Percentiles rank a stretch among this genome's conserved stretches.
These are phyloP conservation scores for Cyclostephanos invisitatus DNA, from an alignment of 108 stramenopile species.

Conservation along the genomic window DNA sequence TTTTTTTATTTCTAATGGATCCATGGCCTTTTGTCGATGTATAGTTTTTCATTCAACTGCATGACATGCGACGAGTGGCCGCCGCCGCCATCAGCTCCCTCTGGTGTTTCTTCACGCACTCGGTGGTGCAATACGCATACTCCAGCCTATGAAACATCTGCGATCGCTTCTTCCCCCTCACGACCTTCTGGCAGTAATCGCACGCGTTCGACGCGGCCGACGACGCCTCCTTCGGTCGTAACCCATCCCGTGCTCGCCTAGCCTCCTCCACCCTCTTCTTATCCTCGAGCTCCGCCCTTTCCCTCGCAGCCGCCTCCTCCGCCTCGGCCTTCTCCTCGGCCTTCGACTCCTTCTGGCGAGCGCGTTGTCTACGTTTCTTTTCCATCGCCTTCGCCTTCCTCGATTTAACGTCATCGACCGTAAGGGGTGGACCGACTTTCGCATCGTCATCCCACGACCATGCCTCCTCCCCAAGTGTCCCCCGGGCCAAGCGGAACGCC, in stretches of 20 bases:
- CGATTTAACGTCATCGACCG: slow-evolving; percentile 54
- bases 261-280: slow-evolving; percentile 50
- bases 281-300: slow-evolving; percentile 29
- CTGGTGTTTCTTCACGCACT: slow-evolving; percentile 87
- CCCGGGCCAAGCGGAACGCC: slow-evolving; percentile 82
- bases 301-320: slow-evolving; percentile 35
- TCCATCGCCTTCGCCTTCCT: slow-evolving; percentile 80
- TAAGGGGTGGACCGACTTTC: slow-evolving; percentile 74
- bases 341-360: slow-evolving; percentile 79
- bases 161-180: slow-evolving; percentile 59
- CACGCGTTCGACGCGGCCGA: slow-evolving; percentile 60
- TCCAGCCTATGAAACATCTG: slow-evolving; percentile 83
- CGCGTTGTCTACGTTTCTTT: slow-evolving; percentile 77
- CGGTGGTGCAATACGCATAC: slow-evolving; percentile 78
- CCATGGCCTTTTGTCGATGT: too few relatives aligned
- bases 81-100: slow-evolving; percentile 87
- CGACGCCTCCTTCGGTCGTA: slow-evolving; percentile 35
- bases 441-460: slow-evolving; percentile 76
- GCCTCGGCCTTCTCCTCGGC: slow-evolving; percentile 54
- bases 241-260: slow-evolving; percentile 48
- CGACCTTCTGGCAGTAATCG: slow-evolving; percentile 76
- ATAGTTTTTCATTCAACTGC: not conserved
- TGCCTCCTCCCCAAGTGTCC: slow-evolving; percentile 66
- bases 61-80: slow-evolving; percentile 68
- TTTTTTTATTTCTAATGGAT: too few relatives aligned